A percentile compares a stretch with the other conserved stretches of the same genome.
These are phyloP conservation scores for Penicillium janthinellum DNA, from an alignment of 2,329 filamentous ascomycete species.

Conservation along the genomic window DNA sequence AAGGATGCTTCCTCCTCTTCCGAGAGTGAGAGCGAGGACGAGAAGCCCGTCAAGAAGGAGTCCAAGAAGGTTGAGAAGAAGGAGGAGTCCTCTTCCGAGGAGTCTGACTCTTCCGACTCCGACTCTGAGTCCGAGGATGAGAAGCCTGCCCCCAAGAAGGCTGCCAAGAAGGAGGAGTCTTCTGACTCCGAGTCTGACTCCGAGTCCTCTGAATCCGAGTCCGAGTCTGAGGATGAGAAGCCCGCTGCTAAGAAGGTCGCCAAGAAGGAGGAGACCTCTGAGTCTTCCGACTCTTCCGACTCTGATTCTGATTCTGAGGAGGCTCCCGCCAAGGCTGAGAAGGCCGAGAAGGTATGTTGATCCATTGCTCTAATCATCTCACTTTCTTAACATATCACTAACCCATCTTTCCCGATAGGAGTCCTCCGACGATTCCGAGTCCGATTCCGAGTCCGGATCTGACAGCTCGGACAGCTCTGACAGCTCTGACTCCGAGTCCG, in stretches of 20 bases:
- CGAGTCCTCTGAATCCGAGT: constrained; percentile 20
- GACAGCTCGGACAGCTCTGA: constrained; percentile 33
- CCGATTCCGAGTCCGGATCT: constrained; percentile 25
- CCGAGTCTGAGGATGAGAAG: constrained; percentile 30
- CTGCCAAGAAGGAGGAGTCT: constrained; percentile 29
- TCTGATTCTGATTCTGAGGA: constrained; percentile 26
- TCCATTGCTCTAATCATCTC: constrained; percentile 4
- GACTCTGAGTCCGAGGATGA: constrained; percentile 39
- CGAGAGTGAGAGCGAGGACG: constrained; percentile 32
- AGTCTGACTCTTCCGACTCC: constrained; percentile 32
- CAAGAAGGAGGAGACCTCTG: constrained; percentile 32
- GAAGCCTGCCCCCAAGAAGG: constrained; percentile 39
- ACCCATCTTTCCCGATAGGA: constrained; percentile 20
- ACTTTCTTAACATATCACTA: constrained; percentile 13
- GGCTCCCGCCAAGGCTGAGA: constrained; percentile 27
- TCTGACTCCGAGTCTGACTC: constrained; percentile 20
- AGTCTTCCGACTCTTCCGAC: constrained; percentile 31
- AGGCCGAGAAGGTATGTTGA: constrained; percentile 32
- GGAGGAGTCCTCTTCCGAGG: constrained; percentile 30
- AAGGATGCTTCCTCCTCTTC: constrained; percentile 34
- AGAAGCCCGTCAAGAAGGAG: constrained; percentile 38
- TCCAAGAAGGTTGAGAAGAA: constrained; percentile 27
- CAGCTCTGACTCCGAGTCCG: constrained; percentile 36
- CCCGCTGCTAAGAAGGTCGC: constrained; percentile 27
- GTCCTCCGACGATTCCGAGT: constrained; percentile 27